Percentiles rank a stretch among this genome's conserved stretches.
Conservation (phyloP, 768 basidiomycete genomes). For the Amanita exitialis region DNA sequence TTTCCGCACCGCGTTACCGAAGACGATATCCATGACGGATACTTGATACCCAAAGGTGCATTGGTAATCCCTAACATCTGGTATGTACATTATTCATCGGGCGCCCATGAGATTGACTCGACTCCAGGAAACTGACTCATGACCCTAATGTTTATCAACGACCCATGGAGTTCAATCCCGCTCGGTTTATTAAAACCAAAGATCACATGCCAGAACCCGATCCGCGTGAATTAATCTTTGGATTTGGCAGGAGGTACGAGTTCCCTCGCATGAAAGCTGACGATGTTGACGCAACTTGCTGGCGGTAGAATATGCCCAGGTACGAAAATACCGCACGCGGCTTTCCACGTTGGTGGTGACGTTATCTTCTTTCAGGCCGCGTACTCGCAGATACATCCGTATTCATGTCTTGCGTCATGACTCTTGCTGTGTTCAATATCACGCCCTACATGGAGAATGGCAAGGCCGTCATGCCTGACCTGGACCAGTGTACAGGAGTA, state of each 20-base stretch:
- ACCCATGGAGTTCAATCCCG: conserved; percentile 37
- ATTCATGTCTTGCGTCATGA: conserved; percentile 29
- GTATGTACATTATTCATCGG: conserved; percentile 9
- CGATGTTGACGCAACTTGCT: not conserved
- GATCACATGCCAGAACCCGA: conserved; percentile 29
- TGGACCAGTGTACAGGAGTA: conserved; percentile 33
- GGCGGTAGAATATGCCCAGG: conserved; percentile 26
- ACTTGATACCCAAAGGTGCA: conserved; percentile 32
- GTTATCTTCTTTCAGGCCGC: not conserved
- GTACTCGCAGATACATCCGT: conserved; percentile 31
- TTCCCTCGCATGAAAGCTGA: not conserved
- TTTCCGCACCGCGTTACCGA: conserved; percentile 31
- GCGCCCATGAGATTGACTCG: not conserved
- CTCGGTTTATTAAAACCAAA: conserved; percentile 32
- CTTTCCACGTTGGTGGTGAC: not conserved
- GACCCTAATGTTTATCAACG: conserved; percentile 32
- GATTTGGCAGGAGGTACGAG: conserved; percentile 39
- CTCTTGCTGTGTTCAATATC: conserved; percentile 30
- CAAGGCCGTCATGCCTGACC: conserved; percentile 21
- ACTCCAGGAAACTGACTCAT: conserved; percentile 29
- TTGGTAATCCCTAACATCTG: conserved; percentile 24
- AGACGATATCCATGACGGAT: conserved; percentile 33
- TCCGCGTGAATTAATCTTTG: conserved; percentile 37
- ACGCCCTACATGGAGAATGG: conserved; percentile 17
- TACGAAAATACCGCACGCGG: conserved; percentile 3